Conservation (phyloP, 257 asterid genomes). For the Leonotis leonurus region DNA sequence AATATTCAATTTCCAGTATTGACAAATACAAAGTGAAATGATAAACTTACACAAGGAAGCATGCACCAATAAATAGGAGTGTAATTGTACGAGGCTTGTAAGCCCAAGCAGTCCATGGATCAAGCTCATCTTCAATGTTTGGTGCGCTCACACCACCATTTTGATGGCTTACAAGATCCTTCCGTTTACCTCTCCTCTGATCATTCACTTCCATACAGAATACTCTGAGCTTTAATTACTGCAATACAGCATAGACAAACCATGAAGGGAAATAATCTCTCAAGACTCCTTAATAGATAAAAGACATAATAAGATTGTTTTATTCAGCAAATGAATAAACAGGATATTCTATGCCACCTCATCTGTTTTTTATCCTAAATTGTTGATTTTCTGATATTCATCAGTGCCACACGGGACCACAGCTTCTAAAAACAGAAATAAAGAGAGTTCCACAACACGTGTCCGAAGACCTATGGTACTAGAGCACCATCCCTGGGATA, state of each 20-base stretch:
- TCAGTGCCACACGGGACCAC: neutral
- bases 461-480: neutral
- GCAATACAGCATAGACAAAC: constrained; percentile 14
- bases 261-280: neutral
- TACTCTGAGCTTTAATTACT: constrained; percentile 25
- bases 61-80: constrained; percentile 78
- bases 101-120: constrained; percentile 99
- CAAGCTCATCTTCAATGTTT: constrained; percentile 59
- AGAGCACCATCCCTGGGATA: neutral
- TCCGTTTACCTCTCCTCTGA: constrained; percentile 40
- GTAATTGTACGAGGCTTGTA: constrained; percentile 87
- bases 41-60: constrained; percentile 80
- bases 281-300: neutral
- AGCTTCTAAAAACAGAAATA: neutral
- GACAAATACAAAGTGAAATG: neutral
- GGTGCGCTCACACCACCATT: constrained; percentile 46
- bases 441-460: neutral
- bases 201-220: constrained; percentile 57
- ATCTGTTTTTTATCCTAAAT: neutral
- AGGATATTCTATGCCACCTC: neutral
- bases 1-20: neutral
- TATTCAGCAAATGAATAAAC: neutral
- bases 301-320: neutral
- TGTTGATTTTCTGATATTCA: neutral
- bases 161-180: constrained; percentile 39